Evolutionary conservation across 345 rosid genomes (phyloP).

Genomic region (Heritiera littoralis): DNA sequence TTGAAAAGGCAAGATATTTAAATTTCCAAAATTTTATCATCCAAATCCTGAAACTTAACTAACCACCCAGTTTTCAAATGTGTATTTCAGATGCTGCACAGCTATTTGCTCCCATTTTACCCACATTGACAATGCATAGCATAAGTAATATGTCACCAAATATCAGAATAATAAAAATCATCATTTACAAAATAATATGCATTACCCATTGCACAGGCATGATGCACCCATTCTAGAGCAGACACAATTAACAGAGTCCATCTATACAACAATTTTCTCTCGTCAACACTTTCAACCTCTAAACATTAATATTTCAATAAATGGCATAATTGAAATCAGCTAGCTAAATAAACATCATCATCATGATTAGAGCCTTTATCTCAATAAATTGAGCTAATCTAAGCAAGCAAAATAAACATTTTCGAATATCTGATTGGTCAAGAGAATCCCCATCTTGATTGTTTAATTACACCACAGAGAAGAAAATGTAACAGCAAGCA

Average conservation of each 20-base stretch:
- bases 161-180: not conserved
- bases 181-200: not conserved
- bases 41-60: not conserved
- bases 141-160: not conserved
- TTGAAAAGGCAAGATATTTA: conserved; percentile 26
- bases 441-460: not conserved
- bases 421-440: not conserved
- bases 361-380: too few species aligned
- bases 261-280: not conserved
- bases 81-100: not conserved
- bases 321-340: not conserved
- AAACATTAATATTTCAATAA: not conserved
- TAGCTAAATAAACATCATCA: not conserved
- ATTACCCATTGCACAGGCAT: not conserved
- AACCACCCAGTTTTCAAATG: not conserved
- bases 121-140: too few species aligned
- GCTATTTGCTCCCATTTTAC: not conserved
- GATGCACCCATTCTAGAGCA: not conserved
- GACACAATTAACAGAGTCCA: not conserved
- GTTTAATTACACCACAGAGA: not conserved
- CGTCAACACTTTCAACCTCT: conserved; percentile 3
- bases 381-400: too few species aligned
- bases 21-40: conserved; percentile 4
- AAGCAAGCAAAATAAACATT: not conserved
- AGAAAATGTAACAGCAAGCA: not conserved